These are phyloP conservation scores for Balakata baccata DNA, from an alignment of 345 rosid species.

Conservation along the genomic window DNA sequence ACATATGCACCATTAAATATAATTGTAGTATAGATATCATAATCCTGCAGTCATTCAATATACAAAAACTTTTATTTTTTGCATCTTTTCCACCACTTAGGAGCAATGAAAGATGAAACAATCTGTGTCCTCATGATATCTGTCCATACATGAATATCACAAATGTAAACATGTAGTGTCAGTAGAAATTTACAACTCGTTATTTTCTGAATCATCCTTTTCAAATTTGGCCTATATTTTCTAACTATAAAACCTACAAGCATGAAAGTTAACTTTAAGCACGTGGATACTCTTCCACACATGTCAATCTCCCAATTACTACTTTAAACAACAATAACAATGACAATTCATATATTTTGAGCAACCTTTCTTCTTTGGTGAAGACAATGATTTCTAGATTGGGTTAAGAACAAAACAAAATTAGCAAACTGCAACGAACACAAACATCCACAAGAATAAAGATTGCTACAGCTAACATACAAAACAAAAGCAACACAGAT, in stretches of 20 bases:
- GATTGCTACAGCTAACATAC: not conserved
- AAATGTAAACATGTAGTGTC: not conserved
- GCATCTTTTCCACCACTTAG: not conserved
- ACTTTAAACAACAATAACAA: not conserved
- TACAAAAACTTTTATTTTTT: not conserved
- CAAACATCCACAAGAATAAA: not conserved
- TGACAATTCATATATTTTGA: not conserved
- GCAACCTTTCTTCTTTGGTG: not conserved
- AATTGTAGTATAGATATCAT: not conserved
- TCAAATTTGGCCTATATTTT: not conserved
- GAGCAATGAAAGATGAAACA: not conserved
- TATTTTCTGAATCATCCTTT: not conserved
- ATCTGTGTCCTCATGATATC: not conserved
- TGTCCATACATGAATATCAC: not conserved
- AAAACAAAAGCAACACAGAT: not conserved
- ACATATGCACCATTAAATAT: conserved; percentile 4
- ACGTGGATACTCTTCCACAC: not conserved
- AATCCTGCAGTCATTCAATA: not conserved
- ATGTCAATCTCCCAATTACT: not conserved
- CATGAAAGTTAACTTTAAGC: not conserved
- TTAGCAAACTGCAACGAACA: not conserved
- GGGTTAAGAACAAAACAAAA: not conserved
- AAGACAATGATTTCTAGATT: not conserved
- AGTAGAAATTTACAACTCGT: not conserved
- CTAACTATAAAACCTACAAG: not conserved